A percentile compares a stretch with the other conserved stretches of the same genome.
Conservation (phyloP, 495 filamentous ascomycete species). For the Tuber melanosporum region DNA sequence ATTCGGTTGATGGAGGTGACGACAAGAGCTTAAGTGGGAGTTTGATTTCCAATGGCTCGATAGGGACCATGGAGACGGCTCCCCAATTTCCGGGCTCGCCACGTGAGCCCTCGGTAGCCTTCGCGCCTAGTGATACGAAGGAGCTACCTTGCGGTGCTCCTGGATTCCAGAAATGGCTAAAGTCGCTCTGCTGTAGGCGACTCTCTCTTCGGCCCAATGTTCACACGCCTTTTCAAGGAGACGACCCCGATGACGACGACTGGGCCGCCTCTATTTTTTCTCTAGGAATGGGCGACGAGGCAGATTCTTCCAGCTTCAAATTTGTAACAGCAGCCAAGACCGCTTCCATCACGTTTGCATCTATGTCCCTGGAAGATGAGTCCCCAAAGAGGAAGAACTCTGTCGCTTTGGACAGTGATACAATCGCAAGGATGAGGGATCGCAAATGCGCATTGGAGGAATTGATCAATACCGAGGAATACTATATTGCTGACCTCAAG, state of each 20-base stretch:
- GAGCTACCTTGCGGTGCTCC: constrained; percentile 35
- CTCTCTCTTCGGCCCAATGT: constrained; percentile 43
- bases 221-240: constrained; percentile 25
- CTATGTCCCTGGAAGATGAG: constrained; percentile 55
- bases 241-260: constrained; percentile 5
- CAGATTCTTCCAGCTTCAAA: constrained; percentile 65
- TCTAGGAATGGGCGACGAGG: constrained; percentile 47
- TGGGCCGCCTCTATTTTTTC: constrained; percentile 20
- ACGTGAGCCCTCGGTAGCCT: not conserved
- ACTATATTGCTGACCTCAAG: constrained; percentile 79
- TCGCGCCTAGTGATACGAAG: constrained; percentile 1
- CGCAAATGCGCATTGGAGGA: constrained; percentile 75
- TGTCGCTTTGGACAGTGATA: constrained; percentile 63
- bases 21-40: not conserved
- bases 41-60: not conserved
- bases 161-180: constrained; percentile 55
- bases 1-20: not conserved
- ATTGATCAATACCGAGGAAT: constrained; percentile 74
- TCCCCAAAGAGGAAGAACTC: constrained; percentile 52
- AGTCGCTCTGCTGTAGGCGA: constrained; percentile 50
- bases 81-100: constrained; percentile 1
- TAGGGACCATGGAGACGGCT: not conserved
- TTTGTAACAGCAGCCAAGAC: constrained; percentile 73
- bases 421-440: constrained; percentile 62
- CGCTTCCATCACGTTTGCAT: constrained; percentile 64